Percentiles rank a stretch among this genome's conserved stretches.
Evolutionary conservation across 73 alveolate genomes (phyloP).

Genomic region (Paramecium pentaurelia): DNA sequence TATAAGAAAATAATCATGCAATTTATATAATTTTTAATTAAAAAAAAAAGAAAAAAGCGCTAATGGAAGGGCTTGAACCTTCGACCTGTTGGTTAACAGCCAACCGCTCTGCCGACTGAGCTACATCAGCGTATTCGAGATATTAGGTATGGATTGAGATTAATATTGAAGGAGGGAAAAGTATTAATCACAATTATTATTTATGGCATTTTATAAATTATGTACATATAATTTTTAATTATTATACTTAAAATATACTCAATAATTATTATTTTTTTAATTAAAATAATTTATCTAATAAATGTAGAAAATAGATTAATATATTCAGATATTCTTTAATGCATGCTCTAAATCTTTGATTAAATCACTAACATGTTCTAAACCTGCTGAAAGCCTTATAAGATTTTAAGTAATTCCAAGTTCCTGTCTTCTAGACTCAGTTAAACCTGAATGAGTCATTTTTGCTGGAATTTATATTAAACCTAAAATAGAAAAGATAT

Average conservation of each 20-base stretch:
- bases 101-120: constrained; percentile 62
- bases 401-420: constrained; percentile 86
- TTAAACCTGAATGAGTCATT: constrained; percentile 92
- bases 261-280: too few species aligned
- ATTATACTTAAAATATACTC: too few species aligned
- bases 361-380: constrained; percentile 87
- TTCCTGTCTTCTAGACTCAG: constrained; percentile 82
- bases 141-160: background rate
- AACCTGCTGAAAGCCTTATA: constrained; percentile 86
- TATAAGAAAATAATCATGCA: too few species aligned
- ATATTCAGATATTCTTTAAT: constrained; percentile 18
- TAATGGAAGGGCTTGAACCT: constrained; percentile 55
- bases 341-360: constrained; percentile 87
- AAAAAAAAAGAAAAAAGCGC: constrained; percentile 26
- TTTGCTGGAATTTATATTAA: constrained; percentile 68
- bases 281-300: background rate
- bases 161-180: background rate
- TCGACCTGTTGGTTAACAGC: constrained; percentile 59
- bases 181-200: background rate
- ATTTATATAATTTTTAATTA: background rate
- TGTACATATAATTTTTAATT: background rate
- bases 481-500: background rate
- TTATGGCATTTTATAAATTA: background rate
- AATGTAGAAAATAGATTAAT: background rate
- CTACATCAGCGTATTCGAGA: constrained; percentile 44